Evolutionary conservation across 306 rosid species (phyloP), one percentile per base, ranked within the genome.

Genomic region (Dryas drummondii): DNA sequence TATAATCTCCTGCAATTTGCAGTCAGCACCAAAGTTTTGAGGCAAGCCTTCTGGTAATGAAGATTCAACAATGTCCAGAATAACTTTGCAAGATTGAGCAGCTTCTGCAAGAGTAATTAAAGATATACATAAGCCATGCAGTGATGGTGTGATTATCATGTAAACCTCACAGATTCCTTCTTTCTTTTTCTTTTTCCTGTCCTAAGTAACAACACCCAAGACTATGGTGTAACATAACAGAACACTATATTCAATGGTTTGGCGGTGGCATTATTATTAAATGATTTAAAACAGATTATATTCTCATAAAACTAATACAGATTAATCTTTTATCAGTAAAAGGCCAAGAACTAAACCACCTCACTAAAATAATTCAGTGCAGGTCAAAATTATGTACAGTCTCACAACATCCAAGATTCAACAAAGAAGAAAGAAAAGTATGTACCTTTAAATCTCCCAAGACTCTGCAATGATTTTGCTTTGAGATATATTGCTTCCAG

Each of bases 1-100:
- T 64, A 96, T 75, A 66, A 86, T 92, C 83, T 94, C 99, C 84
- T 87, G 98, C 92, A 94, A 90, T 84, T 94, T 94, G 87, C 92
- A 85, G 53, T 92, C 96, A 79, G 83, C 79, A 15, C 84, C 86
- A 66, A 96, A 89, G 67, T 81, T 80, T 86, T 89, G 85, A 81
- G 97, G 91, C 86, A 90, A 86, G 83, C 99, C 99, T 49, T 86
- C 86, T 11, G 97, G 97, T 71, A 85, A 84, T 45, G 97, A 89
- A 82, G 98, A 89, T 78, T 92, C 99, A 66, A 96, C 84, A 62
- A 85, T 76, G 86, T 92, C 98, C 86, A 87, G 86, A 83, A 96
- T 85, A 81, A 87, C 86, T 85, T 86, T 79, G 90, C 99, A 92
- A 80, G 97, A 86, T 67, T 88, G 84, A 55, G 97, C 97, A 70